Evolutionary conservation across 1,139 yeast genomes (phyloP).

Genomic region (Nakaseomyces bracarensis): DNA sequence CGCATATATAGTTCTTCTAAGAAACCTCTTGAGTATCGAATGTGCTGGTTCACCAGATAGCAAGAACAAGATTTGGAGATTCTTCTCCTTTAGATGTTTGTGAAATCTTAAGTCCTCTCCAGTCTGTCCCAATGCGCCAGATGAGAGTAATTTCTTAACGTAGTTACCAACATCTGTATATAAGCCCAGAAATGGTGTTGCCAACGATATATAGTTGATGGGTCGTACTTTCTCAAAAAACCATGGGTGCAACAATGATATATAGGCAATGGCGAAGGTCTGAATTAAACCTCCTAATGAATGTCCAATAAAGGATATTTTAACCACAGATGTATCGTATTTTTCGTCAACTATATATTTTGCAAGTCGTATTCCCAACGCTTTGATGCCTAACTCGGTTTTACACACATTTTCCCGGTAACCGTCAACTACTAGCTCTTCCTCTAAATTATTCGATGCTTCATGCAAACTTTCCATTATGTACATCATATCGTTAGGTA

Average conservation of each 20-base stretch:
- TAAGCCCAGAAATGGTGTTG: slow-evolving; percentile 80
- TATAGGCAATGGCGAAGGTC: slow-evolving; percentile 80
- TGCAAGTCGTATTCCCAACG: slow-evolving; percentile 73
- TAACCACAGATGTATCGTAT: slow-evolving; percentile 38
- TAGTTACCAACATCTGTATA: slow-evolving; percentile 77
- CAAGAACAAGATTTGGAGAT: slow-evolving; percentile 58
- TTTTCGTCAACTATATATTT: slow-evolving; percentile 60
- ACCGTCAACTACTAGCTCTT: slow-evolving; percentile 68
- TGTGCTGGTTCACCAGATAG: slow-evolving; percentile 80
- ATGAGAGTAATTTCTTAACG: slow-evolving; percentile 70
- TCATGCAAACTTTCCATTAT: slow-evolving; percentile 69
- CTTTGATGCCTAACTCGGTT: slow-evolving; percentile 83
- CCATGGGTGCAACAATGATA: slow-evolving; percentile 60
- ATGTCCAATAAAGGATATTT: slow-evolving; percentile 80
- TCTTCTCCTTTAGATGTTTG: slow-evolving; percentile 19
- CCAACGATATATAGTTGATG: slow-evolving; percentile 68
- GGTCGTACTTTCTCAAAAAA: slow-evolving; percentile 59
- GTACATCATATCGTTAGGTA: slow-evolving; percentile 78
- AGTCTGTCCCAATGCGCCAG: slow-evolving; percentile 84
- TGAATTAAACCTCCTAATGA: slow-evolving; percentile 87
- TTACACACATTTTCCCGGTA: slow-evolving; percentile 75
- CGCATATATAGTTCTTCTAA: slow-evolving; percentile 42
- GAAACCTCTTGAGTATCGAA: slow-evolving; percentile 50
- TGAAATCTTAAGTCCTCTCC: slow-evolving; percentile 79
- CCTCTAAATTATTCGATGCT: slow-evolving; percentile 37